Evolutionary conservation across 306 rosid genomes (phyloP).

Genomic region (Pueraria montana): DNA sequence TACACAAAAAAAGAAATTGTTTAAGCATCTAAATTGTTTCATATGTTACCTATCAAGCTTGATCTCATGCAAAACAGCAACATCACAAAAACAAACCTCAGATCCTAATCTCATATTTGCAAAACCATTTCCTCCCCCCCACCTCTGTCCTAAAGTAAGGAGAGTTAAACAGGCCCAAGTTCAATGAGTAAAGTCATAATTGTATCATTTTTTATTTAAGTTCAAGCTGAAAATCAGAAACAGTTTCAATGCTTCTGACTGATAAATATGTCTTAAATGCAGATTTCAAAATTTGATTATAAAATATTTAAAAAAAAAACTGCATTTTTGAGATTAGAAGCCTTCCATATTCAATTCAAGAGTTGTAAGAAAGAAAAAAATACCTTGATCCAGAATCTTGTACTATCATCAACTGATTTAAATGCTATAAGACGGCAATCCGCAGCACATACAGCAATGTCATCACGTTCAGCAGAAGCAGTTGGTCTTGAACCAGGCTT

Average conservation of each 20-base stretch:
- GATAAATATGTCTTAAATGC: conserved; percentile 19
- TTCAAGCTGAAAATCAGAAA: conserved; percentile 22
- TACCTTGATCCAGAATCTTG: conserved; percentile 99
- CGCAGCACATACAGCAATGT: conserved; percentile 87
- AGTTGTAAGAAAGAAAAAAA: conserved; percentile 29
- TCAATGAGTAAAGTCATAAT: conserved; percentile 34
- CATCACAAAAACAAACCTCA: not conserved
- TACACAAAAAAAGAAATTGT: not conserved
- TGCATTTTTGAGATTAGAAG: conserved; percentile 22
- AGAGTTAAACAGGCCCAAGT: conserved; percentile 23
- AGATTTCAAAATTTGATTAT: conserved; percentile 25
- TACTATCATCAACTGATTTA: conserved; percentile 75
- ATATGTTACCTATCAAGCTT: conserved; percentile 17
- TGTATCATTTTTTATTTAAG: conserved; percentile 9
- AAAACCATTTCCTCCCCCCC: conserved; percentile 34
- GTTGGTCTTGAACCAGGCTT: conserved; percentile 89
- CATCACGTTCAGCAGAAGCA: conserved; percentile 69
- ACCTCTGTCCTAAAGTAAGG: conserved; percentile 16
- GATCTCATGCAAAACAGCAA: conserved; percentile 20
- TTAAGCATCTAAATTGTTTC: conserved; percentile 36
- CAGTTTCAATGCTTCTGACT: conserved; percentile 25
- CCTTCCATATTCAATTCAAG: conserved; percentile 7
- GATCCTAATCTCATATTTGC: conserved; percentile 33
- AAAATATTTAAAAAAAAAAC: conserved; percentile 37
- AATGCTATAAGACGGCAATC: conserved; percentile 95